Conservation (phyloP, 2,329 filamentous ascomycete genomes). For the Teratosphaeria destructans region DNA sequence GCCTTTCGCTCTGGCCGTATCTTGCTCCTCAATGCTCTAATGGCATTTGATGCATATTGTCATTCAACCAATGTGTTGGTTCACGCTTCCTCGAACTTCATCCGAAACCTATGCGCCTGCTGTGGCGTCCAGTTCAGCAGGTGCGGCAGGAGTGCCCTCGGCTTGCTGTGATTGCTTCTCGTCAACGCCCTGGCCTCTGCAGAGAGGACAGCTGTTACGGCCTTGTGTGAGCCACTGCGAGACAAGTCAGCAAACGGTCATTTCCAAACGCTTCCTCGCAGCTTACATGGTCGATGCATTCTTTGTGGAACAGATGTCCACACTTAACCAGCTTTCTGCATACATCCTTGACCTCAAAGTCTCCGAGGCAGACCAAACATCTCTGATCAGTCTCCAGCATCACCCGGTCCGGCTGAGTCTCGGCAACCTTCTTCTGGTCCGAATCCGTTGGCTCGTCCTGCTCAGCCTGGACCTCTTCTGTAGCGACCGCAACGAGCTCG, state of each 20-base stretch:
- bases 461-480: conserved; percentile 5
- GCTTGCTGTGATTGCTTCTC: conserved; percentile 28
- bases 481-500: conserved; percentile 24
- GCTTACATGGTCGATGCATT: conserved; percentile 59
- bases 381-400: conserved; percentile 36
- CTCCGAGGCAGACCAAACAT: conserved; percentile 56
- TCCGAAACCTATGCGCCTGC: not conserved
- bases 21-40: not conserved
- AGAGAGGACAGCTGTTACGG: conserved; percentile 54
- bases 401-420: conserved; percentile 13
- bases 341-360: conserved; percentile 53
- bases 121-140: conserved; percentile 5
- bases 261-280: not conserved
- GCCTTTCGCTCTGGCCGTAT: not conserved
- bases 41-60: not conserved
- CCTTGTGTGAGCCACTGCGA: conserved; percentile 54
- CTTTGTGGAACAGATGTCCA: conserved; percentile 55
- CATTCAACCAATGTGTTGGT: not conserved
- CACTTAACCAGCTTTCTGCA: conserved; percentile 52
- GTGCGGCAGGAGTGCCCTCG: conserved; percentile 2
- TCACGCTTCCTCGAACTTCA: not conserved
- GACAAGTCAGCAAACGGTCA: conserved; percentile 6
- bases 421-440: not conserved
- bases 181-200: conserved; percentile 48
- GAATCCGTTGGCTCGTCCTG: not conserved